Evolutionary conservation across 1,139 yeast species (phyloP), one percentile per base, ranked within the genome.

Genomic region (Sugiyamaella pinicola): DNA sequence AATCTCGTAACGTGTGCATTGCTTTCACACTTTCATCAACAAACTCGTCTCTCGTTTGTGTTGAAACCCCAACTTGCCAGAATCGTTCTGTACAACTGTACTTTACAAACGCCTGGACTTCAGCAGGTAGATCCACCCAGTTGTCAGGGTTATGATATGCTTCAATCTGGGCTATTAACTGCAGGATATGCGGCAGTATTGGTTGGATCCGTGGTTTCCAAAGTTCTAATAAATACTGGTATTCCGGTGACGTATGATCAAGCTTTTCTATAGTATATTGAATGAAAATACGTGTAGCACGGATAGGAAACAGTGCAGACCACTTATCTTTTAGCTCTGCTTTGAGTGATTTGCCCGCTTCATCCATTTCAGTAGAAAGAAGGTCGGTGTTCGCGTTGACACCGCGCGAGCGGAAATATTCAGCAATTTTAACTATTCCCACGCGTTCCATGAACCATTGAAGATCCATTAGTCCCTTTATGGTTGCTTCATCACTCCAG

Each of bases 401-500:
- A 6, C 88, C 89, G 60, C 98, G 77, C 13, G 82, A 79, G 59
- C 85, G 84, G 70, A 95, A 91, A 66, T 95, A 95, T 53, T 87
- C 86, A 0, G 97, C 96, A 64, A 95, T 93, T 67, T 84, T 84
- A 2, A 90, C 98, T 51, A 95, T 88, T 2, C 99, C 99, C 53
- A 95, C 79, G 63, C 98, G 80, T 69, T 91, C 98, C 97, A 93
- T 91, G 63, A 95, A 95, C 97, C 98, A 91, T 59, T 89, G 96
- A 49, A 95, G 75, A 64, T 93, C 96, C 68, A 84, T 76, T 37
- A 93, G 73, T 0, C 97, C 98, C 64, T 88, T 88, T 61, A 89
- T 90, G 0, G 98, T 91, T 15, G 83, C 85, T 13, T 93, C 93
- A 49, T 91, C 89, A 1, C 93, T 84, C 99, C 99, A 95, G 0